These are phyloP conservation scores for Globisporangium sylvaticum DNA, from an alignment of 352 stramenopile species.

Conservation along the genomic window DNA sequence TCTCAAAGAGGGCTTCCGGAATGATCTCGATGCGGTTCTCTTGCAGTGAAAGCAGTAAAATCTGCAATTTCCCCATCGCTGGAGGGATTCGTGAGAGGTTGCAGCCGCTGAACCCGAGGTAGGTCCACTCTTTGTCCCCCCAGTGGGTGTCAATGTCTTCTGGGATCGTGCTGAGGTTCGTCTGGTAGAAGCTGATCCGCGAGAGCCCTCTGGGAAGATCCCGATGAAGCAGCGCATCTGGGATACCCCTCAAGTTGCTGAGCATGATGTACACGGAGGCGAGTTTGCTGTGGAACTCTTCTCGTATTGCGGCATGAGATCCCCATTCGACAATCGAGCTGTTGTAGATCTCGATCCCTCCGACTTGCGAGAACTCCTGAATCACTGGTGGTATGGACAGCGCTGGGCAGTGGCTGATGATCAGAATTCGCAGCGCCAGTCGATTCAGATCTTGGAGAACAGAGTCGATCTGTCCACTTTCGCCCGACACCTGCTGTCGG, in stretches of 20 bases:
- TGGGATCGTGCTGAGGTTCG: constrained; percentile 1
- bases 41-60: constrained; percentile 26
- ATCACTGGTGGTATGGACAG: constrained; percentile 12
- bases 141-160: neutral
- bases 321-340: constrained; percentile 1
- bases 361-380: constrained; percentile 11
- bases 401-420: constrained; percentile 16
- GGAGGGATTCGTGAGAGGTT: constrained; percentile 31
- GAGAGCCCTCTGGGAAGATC: neutral
- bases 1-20: constrained; percentile 51
- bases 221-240: neutral
- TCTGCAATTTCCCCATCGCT: constrained; percentile 40
- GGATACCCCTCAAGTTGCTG: neutral
- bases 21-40: constrained; percentile 20
- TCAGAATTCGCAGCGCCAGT: neutral
- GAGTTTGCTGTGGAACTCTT: neutral
- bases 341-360: constrained; percentile 5
- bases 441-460: constrained; percentile 8
- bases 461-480: neutral
- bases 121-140: neutral
- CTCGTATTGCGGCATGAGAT: neutral
- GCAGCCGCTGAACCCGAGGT: neutral
- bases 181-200: neutral
- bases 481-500: neutral
- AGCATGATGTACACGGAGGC: neutral